Base-by-base conservation (phyloP, 345 rosid species). In the Theobroma cacao region DNA sequence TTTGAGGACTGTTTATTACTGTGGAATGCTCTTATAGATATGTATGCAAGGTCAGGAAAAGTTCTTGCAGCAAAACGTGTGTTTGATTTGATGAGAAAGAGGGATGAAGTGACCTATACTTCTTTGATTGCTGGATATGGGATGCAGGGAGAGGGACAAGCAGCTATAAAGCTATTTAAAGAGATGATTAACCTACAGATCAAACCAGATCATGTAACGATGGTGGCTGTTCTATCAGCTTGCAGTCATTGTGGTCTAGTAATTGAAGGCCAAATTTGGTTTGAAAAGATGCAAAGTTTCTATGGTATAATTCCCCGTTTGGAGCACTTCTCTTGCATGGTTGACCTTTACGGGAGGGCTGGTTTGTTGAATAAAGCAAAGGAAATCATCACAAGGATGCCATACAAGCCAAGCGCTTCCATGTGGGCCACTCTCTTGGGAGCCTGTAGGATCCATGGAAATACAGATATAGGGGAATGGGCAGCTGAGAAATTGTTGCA, bases 171-270 rank as follows among this genome's bases (percentile, higher is more conserved):
- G 45, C 84, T 91, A 70, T 92, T 91, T 69, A 30, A 85, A 67
- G 92, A 91, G 82, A 94, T 94, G 95, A 64, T 76, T 67, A 50
- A 52, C 74, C 72, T 56, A 20, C 79, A 77, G 69, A 86, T 92
- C 72, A 87, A 72, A 82, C 98, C 97, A 18, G 97, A 92, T 84
- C 86, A 85, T 84, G 78, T 92, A 80, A 88, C 92, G n/a, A 91
- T 94, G 95, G 91, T 92, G 70, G 94, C 95, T 43, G 87, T 90
- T 80, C 89, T 94, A 72, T 84, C 97, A 20, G 95, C 97, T n/a
- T 94, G 95, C 77, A 92, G 98, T 62, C 97, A 94, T 86, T 91
- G 92, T 11, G 89, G 90, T 74, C 85, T 92, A 73, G 86, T 92
- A 74, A 22, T 64, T 36, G 89, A 92, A 86, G 97, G 97, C 17